These are phyloP conservation scores for Ogataea hybrid DNA, from an alignment of 1,139 yeast genomes.

Conservation along the genomic window DNA sequence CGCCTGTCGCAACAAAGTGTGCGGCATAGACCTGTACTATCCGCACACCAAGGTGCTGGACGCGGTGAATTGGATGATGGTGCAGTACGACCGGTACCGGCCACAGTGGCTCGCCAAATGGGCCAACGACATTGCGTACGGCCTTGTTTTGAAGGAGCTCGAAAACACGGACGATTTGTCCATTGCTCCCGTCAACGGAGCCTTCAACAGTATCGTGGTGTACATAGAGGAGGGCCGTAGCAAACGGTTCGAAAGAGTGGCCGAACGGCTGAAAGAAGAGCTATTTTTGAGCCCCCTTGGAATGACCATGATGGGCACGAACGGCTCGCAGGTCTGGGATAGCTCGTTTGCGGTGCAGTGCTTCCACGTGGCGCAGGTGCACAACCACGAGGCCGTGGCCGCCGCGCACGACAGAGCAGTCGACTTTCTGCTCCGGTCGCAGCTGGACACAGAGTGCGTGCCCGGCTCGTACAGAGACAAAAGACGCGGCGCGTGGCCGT, in stretches of 20 bases:
- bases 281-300: constrained; percentile 89
- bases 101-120: constrained; percentile 68
- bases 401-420: constrained; percentile 63
- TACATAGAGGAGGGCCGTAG: constrained; percentile 74
- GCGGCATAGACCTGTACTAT: constrained; percentile 90
- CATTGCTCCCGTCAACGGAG: constrained; percentile 93
- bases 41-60: constrained; percentile 79
- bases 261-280: constrained; percentile 68
- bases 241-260: constrained; percentile 51
- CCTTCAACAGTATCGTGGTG: constrained; percentile 70
- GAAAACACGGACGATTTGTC: constrained; percentile 77
- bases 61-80: constrained; percentile 57
- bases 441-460: constrained; percentile 77
- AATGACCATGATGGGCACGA: constrained; percentile 92
- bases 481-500: constrained; percentile 95
- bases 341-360: constrained; percentile 88
- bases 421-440: constrained; percentile 74
- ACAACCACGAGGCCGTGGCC: constrained; percentile 64
- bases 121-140: constrained; percentile 55
- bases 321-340: constrained; percentile 98
- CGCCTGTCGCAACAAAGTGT: constrained; percentile 74
- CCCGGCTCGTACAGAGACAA: constrained; percentile 80
- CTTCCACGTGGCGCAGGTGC: constrained; percentile 75
- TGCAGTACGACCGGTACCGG: constrained; percentile 65
- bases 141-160: constrained; percentile 70